phyloP scores from a whole-genome alignment of 1,284 basidiomycete species.

The Trichosporon ovoides region DNA sequence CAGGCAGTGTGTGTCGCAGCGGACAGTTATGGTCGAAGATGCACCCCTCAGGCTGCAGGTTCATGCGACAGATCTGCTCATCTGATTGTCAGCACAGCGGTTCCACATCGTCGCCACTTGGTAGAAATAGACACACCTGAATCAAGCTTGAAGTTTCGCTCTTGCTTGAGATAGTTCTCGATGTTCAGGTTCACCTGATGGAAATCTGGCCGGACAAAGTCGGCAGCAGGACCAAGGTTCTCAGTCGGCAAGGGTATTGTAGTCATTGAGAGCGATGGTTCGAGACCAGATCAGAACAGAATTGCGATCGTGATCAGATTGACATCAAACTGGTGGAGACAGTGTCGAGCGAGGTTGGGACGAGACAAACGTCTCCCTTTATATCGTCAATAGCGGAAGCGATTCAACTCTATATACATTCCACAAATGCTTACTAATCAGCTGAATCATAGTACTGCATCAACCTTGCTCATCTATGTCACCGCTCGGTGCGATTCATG shows the following conservation, averaged over 20 bases:
- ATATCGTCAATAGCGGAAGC: conserved; percentile 2
- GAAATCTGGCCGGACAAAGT: conserved; percentile 80
- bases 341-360: neutral
- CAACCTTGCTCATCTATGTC: too few species aligned
- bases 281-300: neutral
- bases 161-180: conserved; percentile 76
- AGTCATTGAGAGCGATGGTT: conserved; percentile 7
- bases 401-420: neutral
- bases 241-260: conserved; percentile 22
- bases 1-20: conserved; percentile 79
- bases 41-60: conserved; percentile 72
- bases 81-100: conserved; percentile 53
- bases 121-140: conserved; percentile 58
- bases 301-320: neutral
- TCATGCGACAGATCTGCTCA: conserved; percentile 82
- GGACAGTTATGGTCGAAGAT: conserved; percentile 82
- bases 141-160: conserved; percentile 84
- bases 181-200: conserved; percentile 86
- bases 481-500: neutral
- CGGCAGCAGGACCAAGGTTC: conserved; percentile 47
- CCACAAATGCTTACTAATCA: conserved; percentile 7
- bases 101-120: conserved; percentile 1
- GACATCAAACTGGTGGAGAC: neutral
- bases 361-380: neutral
- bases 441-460: neutral